Evolutionary conservation across 2,329 filamentous ascomycete genomes (phyloP).

Genomic region (Leptographium flavum): DNA sequence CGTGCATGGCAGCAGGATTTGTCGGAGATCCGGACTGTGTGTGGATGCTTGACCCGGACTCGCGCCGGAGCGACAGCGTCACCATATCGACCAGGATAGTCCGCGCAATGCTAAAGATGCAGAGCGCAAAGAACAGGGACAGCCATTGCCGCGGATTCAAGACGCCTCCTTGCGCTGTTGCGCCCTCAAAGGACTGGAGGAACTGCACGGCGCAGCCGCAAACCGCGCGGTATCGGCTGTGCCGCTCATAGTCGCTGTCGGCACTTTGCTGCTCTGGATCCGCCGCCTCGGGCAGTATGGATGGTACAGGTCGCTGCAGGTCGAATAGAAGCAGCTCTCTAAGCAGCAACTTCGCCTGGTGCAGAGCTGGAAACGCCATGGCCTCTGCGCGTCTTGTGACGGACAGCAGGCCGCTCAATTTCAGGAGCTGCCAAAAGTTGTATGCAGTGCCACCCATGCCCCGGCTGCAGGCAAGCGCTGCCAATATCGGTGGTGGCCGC

Average conservation of each 20-base stretch:
- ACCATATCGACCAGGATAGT: conserved; percentile 35
- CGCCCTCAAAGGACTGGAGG: conserved; percentile 35
- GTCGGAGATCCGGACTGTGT: neutral
- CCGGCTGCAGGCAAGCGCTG: conserved; percentile 35
- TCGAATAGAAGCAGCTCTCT: conserved; percentile 41
- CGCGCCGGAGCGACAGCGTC: conserved; percentile 15
- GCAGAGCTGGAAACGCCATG: conserved; percentile 32
- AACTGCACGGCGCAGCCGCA: conserved; percentile 37
- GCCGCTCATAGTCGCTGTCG: conserved; percentile 29
- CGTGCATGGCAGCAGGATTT: conserved; percentile 22
- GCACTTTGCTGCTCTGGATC: conserved; percentile 15
- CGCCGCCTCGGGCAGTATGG: conserved; percentile 24
- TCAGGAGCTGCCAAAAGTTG: conserved; percentile 37
- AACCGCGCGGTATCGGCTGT: conserved; percentile 32
- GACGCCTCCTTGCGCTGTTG: conserved; percentile 23
- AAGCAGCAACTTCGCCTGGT: conserved; percentile 39
- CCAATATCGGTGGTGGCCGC: conserved; percentile 33
- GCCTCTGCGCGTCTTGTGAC: conserved; percentile 33
- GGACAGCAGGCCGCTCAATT: conserved; percentile 34
- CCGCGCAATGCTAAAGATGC: conserved; percentile 42
- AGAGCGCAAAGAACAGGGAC: conserved; percentile 38
- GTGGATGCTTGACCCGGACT: neutral
- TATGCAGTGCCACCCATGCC: conserved; percentile 34
- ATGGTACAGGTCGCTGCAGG: conserved; percentile 32
- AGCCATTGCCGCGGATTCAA: conserved; percentile 31